phyloP scores from a whole-genome alignment of 306 rosid species.

The Quercus dentata region DNA sequence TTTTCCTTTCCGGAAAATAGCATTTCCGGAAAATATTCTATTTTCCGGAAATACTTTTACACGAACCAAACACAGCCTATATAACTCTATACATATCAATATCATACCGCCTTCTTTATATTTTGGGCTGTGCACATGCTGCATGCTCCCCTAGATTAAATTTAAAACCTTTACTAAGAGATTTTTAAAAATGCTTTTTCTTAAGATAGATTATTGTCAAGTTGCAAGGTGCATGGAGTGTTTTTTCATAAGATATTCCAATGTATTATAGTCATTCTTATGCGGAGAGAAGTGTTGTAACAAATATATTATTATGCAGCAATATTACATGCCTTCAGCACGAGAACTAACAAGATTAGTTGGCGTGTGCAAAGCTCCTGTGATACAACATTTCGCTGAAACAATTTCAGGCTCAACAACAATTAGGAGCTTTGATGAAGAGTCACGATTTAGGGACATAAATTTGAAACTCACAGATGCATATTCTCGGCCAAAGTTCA shows the following conservation, averaged over 20 bases:
- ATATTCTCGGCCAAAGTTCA: conserved; percentile 68
- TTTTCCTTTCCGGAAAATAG: too few relatives aligned
- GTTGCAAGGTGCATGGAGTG: too few relatives aligned
- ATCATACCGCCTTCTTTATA: not conserved
- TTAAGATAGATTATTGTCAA: too few relatives aligned
- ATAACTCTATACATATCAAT: not conserved
- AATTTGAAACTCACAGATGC: conserved; percentile 73
- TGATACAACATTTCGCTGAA: conserved; percentile 82
- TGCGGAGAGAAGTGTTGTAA: not conserved
- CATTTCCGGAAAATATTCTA: too few relatives aligned
- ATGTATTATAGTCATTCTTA: too few relatives aligned
- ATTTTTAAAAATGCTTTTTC: too few relatives aligned
- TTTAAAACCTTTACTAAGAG: not conserved
- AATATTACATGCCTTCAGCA: conserved; percentile 70
- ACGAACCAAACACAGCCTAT: too few relatives aligned
- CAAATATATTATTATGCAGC: conserved; percentile 42
- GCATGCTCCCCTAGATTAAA: not conserved
- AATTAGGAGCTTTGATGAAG: conserved; percentile 84
- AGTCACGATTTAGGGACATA: conserved; percentile 55
- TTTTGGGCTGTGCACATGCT: not conserved
- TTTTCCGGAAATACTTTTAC: too few relatives aligned
- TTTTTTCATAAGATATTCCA: not conserved
- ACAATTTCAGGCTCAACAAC: conserved; percentile 80
- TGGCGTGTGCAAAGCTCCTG: conserved; percentile 88
- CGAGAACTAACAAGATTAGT: conserved; percentile 79